These are phyloP conservation scores for Yamadazyma sp. DNA, from an alignment of 805 yeast genomes.

Conservation along the genomic window DNA sequence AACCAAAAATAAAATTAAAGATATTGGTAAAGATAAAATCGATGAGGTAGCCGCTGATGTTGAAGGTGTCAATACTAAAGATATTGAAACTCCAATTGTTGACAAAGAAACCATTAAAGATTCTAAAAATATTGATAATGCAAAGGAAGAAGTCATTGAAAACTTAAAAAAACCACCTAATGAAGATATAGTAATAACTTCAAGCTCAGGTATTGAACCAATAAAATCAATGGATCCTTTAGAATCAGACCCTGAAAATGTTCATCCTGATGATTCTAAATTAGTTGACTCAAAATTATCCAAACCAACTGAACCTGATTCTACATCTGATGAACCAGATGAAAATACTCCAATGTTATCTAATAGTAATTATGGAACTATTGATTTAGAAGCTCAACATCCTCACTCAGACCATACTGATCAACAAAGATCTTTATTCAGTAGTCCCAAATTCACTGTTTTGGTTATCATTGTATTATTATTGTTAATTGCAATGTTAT, in stretches of 20 bases:
- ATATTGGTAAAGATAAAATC: not conserved
- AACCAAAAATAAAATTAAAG: not conserved
- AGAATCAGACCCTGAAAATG: not conserved
- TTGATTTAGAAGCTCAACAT: slow-evolving; percentile 10
- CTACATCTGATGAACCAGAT: not conserved
- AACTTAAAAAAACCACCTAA: too few relatives aligned
- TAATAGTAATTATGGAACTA: not conserved
- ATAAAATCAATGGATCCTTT: not conserved
- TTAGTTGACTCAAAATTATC: not conserved
- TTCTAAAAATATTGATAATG: too few relatives aligned
- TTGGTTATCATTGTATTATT: slow-evolving; percentile 11
- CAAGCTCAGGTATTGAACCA: not conserved
- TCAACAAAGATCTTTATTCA: slow-evolving; percentile 1
- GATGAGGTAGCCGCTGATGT: not conserved
- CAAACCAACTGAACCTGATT: not conserved
- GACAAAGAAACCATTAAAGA: not conserved
- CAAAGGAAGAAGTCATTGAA: too few relatives aligned
- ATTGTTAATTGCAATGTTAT: slow-evolving; percentile 10
- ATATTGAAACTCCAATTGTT: not conserved
- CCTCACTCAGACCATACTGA: not conserved
- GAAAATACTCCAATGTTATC: slow-evolving; percentile 6
- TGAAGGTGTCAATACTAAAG: not conserved
- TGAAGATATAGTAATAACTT: not conserved
- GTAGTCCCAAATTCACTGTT: slow-evolving; percentile 11
- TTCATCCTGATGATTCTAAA: not conserved